Evolutionary conservation across 140 eudicot genomes (phyloP), one percentile per base, ranked within the genome.

Genomic region (Stevia rebaudiana): DNA sequence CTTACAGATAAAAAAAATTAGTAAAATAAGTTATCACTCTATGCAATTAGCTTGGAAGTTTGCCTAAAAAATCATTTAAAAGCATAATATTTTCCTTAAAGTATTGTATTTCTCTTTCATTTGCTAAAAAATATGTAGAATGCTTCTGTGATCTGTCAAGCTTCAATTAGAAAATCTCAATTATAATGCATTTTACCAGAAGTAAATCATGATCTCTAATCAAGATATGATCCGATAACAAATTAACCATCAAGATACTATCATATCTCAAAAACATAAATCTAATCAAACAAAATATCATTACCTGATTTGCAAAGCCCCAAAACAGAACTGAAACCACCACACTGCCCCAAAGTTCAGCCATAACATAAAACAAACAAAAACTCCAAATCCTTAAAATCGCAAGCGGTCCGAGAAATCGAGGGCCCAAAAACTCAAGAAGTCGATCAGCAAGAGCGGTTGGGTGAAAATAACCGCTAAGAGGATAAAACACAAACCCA

Each of bases 311-410:
- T 5, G 99, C 99, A 69, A 94, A 88, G 0, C 99, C 97, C 99
- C 97, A 94, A 67, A 94, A 88, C 74, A 94, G 94, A 19, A 94
- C 99, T 0, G 99, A 94, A 73, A 94, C 79, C 37, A 94, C 99
- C 61, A 94, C 99, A 83, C 99, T 94, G 9, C 99, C 99, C 99
- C 99, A 94, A 47, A 94, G 95, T 73, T 94, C 99, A 72, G 99
- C 99, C 99, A 94, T 94, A 50, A 94, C 99, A 86, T 94, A 94
- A 41, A 94, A 88, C 95, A 88, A 81, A 75, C 99, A 94, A 62
- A 94, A 94, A 60, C 99, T 94, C 99, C 99, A 94, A 6, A 94
- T 88, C 90, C 99, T 88, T 68, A 94, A 12, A 74, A 94, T 94
- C 4, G 99, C 97, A 65, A 94, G 89, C 21, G 99, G 99, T 3